Evolutionary conservation across 2,329 filamentous ascomycete genomes (phyloP).

Genomic region (Fusarium tricinctum): DNA sequence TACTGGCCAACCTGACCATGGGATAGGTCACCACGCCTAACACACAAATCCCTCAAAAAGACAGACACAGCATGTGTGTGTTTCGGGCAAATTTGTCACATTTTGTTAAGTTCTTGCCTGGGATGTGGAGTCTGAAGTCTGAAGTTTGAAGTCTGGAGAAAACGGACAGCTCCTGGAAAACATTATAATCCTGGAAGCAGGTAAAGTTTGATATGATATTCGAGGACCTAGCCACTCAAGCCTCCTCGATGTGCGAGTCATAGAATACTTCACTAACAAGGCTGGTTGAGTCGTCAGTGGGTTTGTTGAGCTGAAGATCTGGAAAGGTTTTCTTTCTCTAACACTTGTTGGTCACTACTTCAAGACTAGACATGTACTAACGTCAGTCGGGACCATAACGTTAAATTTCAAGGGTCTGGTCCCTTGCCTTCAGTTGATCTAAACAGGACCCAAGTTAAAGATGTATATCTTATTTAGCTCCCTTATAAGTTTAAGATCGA

Average conservation of each 20-base stretch:
- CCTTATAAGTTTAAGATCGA: background rate
- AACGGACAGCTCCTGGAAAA: background rate
- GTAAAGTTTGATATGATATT: background rate
- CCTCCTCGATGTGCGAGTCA: conserved; percentile 14
- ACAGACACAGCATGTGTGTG: conserved; percentile 17
- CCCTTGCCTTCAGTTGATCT: background rate
- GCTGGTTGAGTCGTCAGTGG: conserved; percentile 12
- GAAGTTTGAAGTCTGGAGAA: background rate
- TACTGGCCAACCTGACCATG: background rate
- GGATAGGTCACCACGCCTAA: conserved; percentile 8
- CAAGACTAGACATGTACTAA: background rate
- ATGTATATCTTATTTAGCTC: background rate
- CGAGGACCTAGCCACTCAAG: conserved; percentile 4
- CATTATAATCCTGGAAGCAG: background rate
- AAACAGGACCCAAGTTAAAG: background rate
- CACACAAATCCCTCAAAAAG: conserved; percentile 2
- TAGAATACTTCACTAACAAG: conserved; percentile 2
- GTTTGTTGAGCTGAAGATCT: background rate
- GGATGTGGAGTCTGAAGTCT: background rate
- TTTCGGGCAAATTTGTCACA: background rate
- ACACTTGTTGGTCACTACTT: conserved; percentile 5
- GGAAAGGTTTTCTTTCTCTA: background rate
- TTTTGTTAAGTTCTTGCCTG: background rate
- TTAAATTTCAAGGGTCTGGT: conserved; percentile 13
- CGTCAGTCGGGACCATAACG: background rate